Evolutionary conservation across 352 stramenopile genomes (phyloP), one percentile per base, ranked within the genome.

Genomic region (Globisporangium recalcitrans): DNA sequence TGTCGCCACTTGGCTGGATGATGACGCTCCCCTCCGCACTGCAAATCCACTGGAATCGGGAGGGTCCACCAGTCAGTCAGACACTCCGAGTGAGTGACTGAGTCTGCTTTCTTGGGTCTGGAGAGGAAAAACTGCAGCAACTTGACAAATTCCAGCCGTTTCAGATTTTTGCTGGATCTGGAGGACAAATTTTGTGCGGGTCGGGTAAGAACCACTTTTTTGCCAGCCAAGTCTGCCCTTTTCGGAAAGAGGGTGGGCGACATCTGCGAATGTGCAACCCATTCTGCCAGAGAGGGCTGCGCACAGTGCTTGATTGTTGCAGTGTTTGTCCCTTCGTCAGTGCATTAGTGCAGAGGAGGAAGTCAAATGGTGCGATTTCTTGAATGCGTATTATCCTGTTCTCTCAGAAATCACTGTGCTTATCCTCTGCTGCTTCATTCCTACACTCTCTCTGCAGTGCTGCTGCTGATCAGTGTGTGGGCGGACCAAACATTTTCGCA

Each of bases 401-500:
- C n/a, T n/a, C n/a, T n/a, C n/a, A n/a, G n/a, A n/a, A n/a, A n/a
- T n/a, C n/a, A n/a, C 38, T 46, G 16, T 3, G 38, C 2, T 3
- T 46, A 46, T 22, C 16, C 16, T 46, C 19, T 46, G 38, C 6
- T 46, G 2, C 1, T 22, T 46, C 38, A 46, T 6, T n/a, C 36
- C 7, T 14, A n/a, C 6, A n/a, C 16, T n/a, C 38, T 46, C 38
- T 46, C 38, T 46, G 14, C 5, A n/a, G n/a, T n/a, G n/a, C n/a
- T 46, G 38, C 9, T 46, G 5, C 38, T 46, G 38, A 46, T 46
- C 16, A 1, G 38, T 46, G 16, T 16, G 21, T 46, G 38, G 38
- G 38, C 38, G 38, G 38, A 46, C 38, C 38, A 46, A 46, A 46
- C 38, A 46, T n/a, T n/a, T n/a, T n/a, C n/a, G n/a, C n/a, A n/a